A percentile compares a stretch with the other conserved stretches of the same genome.
Evolutionary conservation across 2,329 filamentous ascomycete species (phyloP).

Genomic region (Saccharata proteae): DNA sequence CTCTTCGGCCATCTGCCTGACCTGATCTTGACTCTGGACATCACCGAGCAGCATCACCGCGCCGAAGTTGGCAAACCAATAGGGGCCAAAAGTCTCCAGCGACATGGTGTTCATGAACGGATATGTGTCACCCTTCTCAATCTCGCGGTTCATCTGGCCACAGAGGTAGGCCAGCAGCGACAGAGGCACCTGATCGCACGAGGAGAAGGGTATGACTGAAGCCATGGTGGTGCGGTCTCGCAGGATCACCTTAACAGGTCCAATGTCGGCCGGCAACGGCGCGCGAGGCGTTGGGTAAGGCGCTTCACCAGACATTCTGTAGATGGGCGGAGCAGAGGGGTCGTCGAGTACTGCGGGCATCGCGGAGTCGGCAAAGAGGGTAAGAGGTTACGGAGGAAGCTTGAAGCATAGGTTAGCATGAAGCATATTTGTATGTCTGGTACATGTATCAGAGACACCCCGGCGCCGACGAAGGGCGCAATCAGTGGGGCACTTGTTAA

Average conservation of each 20-base stretch:
- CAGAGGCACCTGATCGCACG: constrained; percentile 61
- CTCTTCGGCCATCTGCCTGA: constrained; percentile 31
- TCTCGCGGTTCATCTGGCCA: constrained; percentile 78
- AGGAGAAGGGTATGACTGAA: constrained; percentile 71
- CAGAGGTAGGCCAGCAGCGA: constrained; percentile 66
- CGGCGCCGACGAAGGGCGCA: too few relatives aligned
- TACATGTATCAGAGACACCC: too few relatives aligned
- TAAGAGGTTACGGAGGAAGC: too few relatives aligned
- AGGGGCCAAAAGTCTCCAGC: constrained; percentile 61
- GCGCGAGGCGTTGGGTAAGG: constrained; percentile 54
- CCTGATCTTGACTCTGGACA: constrained; percentile 42
- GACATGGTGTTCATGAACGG: constrained; percentile 71
- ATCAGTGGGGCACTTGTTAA: too few relatives aligned
- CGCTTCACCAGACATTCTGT: constrained; percentile 53
- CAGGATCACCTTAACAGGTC: constrained; percentile 65
- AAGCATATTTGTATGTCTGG: too few relatives aligned
- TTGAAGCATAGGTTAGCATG: too few relatives aligned
- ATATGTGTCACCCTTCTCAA: constrained; percentile 85
- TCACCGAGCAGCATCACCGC: constrained; percentile 78
- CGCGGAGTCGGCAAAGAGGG: too few relatives aligned
- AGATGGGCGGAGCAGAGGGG: constrained; percentile 56
- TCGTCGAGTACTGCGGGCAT: constrained; percentile 76
- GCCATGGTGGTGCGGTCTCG: constrained; percentile 74
- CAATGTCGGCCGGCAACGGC: constrained; percentile 55
- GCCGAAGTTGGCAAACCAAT: constrained; percentile 88